Evolutionary conservation across 768 basidiomycete species (phyloP).

Genomic region (Brasilioporus rufonigricans): DNA sequence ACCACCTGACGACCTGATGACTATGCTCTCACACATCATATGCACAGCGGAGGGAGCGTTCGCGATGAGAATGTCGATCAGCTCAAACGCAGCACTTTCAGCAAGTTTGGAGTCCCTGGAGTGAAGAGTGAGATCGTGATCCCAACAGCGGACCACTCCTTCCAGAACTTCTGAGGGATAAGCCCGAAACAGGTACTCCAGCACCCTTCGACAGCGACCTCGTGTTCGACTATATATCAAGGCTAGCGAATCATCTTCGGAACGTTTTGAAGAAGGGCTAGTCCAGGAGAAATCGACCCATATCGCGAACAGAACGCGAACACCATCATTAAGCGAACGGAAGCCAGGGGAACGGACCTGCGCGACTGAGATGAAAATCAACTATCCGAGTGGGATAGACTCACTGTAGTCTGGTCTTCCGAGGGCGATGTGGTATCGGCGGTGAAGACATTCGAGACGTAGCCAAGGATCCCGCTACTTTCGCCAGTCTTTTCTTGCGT

Average conservation of each 20-base stretch:
- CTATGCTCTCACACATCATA: slow-evolving; percentile 84
- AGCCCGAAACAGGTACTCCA: slow-evolving; percentile 84
- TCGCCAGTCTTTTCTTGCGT: slow-evolving; percentile 54
- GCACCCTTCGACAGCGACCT: slow-evolving; percentile 67
- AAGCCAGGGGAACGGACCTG: slow-evolving; percentile 72
- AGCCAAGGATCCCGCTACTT: slow-evolving; percentile 73
- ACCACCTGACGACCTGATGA: slow-evolving; percentile 50
- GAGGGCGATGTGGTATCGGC: slow-evolving; percentile 53
- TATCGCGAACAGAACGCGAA: slow-evolving; percentile 72
- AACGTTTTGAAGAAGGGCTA: slow-evolving; percentile 41
- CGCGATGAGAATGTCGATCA: slow-evolving; percentile 78
- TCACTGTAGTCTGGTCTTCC: slow-evolving; percentile 60
- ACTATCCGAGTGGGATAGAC: slow-evolving; percentile 21
- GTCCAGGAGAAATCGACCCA: slow-evolving; percentile 66
- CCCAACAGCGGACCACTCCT: slow-evolving; percentile 82
- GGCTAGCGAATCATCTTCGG: slow-evolving; percentile 66
- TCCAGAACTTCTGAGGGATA: slow-evolving; percentile 82
- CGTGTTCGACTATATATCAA: slow-evolving; percentile 67
- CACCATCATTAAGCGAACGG: slow-evolving; percentile 74
- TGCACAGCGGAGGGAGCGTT: slow-evolving; percentile 87
- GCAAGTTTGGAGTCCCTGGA: slow-evolving; percentile 37
- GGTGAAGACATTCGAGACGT: slow-evolving; percentile 89
- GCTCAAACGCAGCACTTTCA: slow-evolving; percentile 65
- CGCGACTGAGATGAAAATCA: slow-evolving; percentile 2
- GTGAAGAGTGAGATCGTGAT: slow-evolving; percentile 49